phyloP scores from a whole-genome alignment of 768 basidiomycete species.

The Mycena galericulata region DNA sequence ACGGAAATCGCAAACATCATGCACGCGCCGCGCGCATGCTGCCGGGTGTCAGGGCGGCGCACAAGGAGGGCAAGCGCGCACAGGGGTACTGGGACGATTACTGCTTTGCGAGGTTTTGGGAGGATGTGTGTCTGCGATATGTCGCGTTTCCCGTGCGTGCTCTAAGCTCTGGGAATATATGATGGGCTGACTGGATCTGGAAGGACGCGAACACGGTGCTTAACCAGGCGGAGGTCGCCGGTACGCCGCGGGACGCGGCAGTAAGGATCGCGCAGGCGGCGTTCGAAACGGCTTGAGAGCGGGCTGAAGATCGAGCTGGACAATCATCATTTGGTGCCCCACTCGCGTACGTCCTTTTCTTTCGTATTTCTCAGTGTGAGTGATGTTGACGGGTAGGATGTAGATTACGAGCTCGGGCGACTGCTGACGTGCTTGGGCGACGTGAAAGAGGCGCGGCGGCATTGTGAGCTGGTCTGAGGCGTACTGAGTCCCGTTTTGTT shows the following conservation, averaged over 20 bases:
- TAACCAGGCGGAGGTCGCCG: constrained; percentile 47
- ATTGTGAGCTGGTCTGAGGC: constrained; percentile 88
- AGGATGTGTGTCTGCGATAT: constrained; percentile 86
- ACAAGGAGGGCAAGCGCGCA: constrained; percentile 39
- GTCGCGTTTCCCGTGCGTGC: constrained; percentile 85
- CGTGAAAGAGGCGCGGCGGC: constrained; percentile 65
- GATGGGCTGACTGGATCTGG: neutral
- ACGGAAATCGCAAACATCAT: no score
- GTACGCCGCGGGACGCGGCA: constrained; percentile 63
- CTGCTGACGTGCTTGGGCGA: constrained; percentile 80
- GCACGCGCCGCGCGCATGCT: constrained; percentile 85
- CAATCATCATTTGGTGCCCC: constrained; percentile 90
- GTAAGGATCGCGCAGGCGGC: constrained; percentile 64
- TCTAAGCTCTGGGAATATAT: no score
- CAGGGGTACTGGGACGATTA: constrained; percentile 88
- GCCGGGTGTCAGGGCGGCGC: constrained; percentile 66
- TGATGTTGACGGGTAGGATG: neutral
- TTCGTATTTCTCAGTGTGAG: neutral
- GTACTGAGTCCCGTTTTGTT: constrained; percentile 19
- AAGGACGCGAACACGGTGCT: constrained; percentile 74
- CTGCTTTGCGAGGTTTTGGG: constrained; percentile 83
- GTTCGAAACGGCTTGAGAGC: constrained; percentile 73
- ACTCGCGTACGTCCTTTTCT: constrained; percentile 73
- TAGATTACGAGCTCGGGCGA: constrained; percentile 91
- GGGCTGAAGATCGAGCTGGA: constrained; percentile 84